Base-by-base conservation (phyloP, 345 rosid genomes). In the Pelargonium nanum region DNA sequence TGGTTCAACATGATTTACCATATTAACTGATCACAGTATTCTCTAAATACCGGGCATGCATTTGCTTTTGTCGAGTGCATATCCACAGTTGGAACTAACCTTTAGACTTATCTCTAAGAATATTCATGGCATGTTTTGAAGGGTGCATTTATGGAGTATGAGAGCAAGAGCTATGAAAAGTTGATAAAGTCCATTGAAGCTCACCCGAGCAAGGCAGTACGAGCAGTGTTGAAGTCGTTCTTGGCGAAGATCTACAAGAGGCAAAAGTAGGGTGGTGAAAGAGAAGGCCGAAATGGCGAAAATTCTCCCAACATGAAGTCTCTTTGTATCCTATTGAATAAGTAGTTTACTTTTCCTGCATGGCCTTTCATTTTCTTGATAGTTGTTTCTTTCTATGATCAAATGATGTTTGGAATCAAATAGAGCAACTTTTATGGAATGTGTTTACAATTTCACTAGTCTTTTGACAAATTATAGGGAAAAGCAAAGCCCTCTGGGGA, bases 211-310 rank as follows among this genome's bases (percentile, higher is more conserved):
- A 78, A 76, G 70, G 75, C 88, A 56, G 84, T 89, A 64, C 88
- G 85, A 68, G 85, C 85, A 54, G 92, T 89, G 69, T 80, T 89
- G 78, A 87, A 83, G 79, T 85, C 95, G 2, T 89, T 89, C 73
- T 61, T 85, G 84, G 88, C 71, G 12, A 89, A 89, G 80, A 89
- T 89, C 69, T 89, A 87, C 84, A 85, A 87, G 88, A 87, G 97
- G 72, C 80, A 81, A 71, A 87, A 83, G 71, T 83, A 34, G 73
- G 56, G 52, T 4, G 26, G 15, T 6, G 6, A 24, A 23, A 21
- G 1, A 23, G 17, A 56, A 6, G 24, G 32, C 13, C 9, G n/a
- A 16, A 19, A 13, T 21, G 9, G 6, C 13, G 1, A 10, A 34
- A 34, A 34, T 34, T 34, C 45, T 34, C 45, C 12, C 1, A 34